Conservation (phyloP, 805 yeast species). For the Metschnikowia noctiluminum region DNA sequence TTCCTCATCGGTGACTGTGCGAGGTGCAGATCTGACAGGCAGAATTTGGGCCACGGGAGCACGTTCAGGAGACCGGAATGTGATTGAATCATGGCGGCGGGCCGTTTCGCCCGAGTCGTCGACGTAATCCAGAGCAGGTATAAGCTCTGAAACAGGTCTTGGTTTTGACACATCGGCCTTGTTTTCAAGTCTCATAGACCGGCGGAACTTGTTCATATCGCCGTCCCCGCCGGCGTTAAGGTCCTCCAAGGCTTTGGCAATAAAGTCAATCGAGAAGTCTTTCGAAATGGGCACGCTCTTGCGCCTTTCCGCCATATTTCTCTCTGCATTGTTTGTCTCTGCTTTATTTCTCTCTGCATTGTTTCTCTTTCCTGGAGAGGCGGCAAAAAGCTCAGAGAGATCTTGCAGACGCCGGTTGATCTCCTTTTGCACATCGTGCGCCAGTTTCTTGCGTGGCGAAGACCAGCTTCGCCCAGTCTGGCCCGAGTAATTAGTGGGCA, state of each 20-base stretch:
- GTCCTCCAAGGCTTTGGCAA: constrained; percentile 45
- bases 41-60: neutral
- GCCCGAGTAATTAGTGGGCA: constrained; percentile 33
- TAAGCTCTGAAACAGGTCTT: neutral
- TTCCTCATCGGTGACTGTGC: neutral
- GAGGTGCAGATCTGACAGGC: neutral
- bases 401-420: constrained; percentile 30
- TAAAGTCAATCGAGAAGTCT: constrained; percentile 44
- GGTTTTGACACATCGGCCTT: neutral
- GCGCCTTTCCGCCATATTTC: constrained; percentile 1
- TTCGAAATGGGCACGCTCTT: constrained; percentile 34
- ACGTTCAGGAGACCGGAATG: constrained; percentile 15
- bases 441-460: constrained; percentile 38
- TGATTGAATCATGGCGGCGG: constrained; percentile 33
- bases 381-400: constrained; percentile 11
- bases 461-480: constrained; percentile 39
- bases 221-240: constrained; percentile 45
- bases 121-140: constrained; percentile 28
- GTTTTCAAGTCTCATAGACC: constrained; percentile 28
- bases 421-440: constrained; percentile 34
- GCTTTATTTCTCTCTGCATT: constrained; percentile 1
- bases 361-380: constrained; percentile 25
- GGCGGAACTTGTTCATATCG: constrained; percentile 38
- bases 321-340: constrained; percentile 1
- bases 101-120: constrained; percentile 39